phyloP scores from a whole-genome alignment of 257 asterid genomes.

The Nicotiana knightiana region DNA sequence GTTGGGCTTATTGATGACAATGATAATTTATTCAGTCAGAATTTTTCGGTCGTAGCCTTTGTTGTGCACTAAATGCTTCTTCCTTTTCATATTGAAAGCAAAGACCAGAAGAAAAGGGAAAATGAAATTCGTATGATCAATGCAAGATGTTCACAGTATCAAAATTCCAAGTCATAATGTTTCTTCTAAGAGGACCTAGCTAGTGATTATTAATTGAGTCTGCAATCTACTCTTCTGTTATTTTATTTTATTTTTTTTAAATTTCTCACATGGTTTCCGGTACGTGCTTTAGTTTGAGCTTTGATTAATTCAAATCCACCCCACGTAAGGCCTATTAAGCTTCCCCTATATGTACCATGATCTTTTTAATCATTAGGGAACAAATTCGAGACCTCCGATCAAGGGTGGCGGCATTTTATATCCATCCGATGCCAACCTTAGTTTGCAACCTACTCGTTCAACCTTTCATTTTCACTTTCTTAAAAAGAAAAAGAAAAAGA shows the following conservation, averaged over 20 bases:
- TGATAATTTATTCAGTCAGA: background rate
- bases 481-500: background rate
- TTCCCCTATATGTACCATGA: too few relatives aligned
- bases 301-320: too few relatives aligned
- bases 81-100: background rate
- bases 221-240: background rate
- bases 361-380: too few relatives aligned
- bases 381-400: too few relatives aligned
- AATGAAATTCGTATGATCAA: background rate
- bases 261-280: too few relatives aligned
- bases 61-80: constrained; percentile 1
- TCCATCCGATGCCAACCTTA: too few relatives aligned
- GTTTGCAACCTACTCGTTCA: background rate
- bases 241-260: too few relatives aligned
- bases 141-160: background rate
- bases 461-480: background rate
- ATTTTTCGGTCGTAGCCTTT: background rate
- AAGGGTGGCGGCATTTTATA: too few relatives aligned
- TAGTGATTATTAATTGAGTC: constrained; percentile 4
- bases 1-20: background rate
- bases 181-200: background rate
- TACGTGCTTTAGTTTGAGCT: too few relatives aligned
- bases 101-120: background rate
- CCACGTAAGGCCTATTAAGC: too few relatives aligned
- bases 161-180: background rate